Evolutionary conservation across 768 basidiomycete genomes (phyloP).

Genomic region (Pseudohyphozyma bogoriensis): DNA sequence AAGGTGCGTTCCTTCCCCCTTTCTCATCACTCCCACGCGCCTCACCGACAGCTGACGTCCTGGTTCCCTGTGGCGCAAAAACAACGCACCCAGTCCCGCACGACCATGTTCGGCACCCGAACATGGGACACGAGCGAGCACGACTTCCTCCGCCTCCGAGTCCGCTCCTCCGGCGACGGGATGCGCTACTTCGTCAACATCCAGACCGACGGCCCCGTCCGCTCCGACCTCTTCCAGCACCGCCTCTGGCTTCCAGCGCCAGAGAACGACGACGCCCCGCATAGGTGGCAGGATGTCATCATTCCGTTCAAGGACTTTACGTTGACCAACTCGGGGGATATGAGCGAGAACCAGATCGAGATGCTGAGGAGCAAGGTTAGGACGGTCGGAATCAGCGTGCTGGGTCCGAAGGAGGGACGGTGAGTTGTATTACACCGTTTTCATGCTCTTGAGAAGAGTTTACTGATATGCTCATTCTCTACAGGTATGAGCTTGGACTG

Average conservation of each 20-base stretch:
- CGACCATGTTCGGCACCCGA: conserved; percentile 78
- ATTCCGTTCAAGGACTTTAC: conserved; percentile 59
- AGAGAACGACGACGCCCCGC: conserved; percentile 34
- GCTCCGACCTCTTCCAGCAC: conserved; percentile 89
- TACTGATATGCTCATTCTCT: not conserved
- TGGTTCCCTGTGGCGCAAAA: not conserved
- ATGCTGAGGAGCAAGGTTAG: conserved; percentile 68
- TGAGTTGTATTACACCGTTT: not conserved
- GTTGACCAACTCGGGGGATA: conserved; percentile 42
- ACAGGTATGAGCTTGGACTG: conserved; percentile 27
- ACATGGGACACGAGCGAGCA: conserved; percentile 75
- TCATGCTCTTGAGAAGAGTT: not conserved
- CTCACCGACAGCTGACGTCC: no score
- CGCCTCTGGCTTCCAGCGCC: conserved; percentile 59
- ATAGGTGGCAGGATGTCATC: conserved; percentile 68
- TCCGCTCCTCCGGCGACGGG: conserved; percentile 49
- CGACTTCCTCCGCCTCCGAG: conserved; percentile 65
- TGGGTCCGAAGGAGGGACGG: conserved; percentile 42
- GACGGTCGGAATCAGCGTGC: conserved; percentile 73
- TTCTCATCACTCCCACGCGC: not conserved
- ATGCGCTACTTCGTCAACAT: conserved; percentile 87
- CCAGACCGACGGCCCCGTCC: conserved; percentile 69
- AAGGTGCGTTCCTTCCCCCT: conserved; percentile 45
- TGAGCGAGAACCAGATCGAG: conserved; percentile 53
- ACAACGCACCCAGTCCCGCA: conserved; percentile 47